Evolutionary conservation across 1,139 yeast genomes (phyloP).

Genomic region (Pichia sp.): DNA sequence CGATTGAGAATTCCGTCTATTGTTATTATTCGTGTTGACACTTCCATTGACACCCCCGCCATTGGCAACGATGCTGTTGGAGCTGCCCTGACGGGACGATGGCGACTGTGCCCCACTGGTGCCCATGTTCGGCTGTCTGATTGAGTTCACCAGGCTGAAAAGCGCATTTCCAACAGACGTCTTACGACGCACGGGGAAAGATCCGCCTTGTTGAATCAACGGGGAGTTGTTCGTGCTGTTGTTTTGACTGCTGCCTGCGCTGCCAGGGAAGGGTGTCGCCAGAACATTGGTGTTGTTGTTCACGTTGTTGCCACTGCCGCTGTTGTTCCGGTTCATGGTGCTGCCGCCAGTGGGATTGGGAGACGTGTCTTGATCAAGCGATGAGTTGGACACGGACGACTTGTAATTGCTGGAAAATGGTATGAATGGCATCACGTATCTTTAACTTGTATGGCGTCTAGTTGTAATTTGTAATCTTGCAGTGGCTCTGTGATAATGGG

Average conservation of each 20-base stretch:
- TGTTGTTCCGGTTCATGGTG: not conserved
- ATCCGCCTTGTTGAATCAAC: constrained; percentile 5
- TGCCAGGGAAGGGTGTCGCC: not conserved
- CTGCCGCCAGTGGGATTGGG: not conserved
- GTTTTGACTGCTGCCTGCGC: not conserved
- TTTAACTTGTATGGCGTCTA: not conserved
- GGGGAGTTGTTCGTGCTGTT: constrained; percentile 8
- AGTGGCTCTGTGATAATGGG: too few relatives aligned
- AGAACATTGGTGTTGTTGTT: not conserved
- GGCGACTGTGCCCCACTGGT: too few relatives aligned
- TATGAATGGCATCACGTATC: constrained; percentile 13
- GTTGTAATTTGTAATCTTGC: not conserved
- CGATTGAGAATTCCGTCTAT: constrained; percentile 11
- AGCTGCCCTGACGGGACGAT: too few relatives aligned
- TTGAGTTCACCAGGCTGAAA: constrained; percentile 25
- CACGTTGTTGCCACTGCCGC: not conserved
- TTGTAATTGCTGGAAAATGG: constrained; percentile 8
- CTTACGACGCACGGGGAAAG: constrained; percentile 23
- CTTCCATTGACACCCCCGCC: too few relatives aligned
- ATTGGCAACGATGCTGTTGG: too few relatives aligned
- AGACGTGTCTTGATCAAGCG: constrained; percentile 2
- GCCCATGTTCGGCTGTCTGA: constrained; percentile 21
- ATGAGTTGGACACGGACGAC: not conserved
- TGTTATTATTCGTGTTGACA: not conserved
- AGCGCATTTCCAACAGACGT: constrained; percentile 28